These are phyloP conservation scores for Aspergillus uvarum DNA, from an alignment of 2,329 filamentous ascomycete species.

Conservation along the genomic window DNA sequence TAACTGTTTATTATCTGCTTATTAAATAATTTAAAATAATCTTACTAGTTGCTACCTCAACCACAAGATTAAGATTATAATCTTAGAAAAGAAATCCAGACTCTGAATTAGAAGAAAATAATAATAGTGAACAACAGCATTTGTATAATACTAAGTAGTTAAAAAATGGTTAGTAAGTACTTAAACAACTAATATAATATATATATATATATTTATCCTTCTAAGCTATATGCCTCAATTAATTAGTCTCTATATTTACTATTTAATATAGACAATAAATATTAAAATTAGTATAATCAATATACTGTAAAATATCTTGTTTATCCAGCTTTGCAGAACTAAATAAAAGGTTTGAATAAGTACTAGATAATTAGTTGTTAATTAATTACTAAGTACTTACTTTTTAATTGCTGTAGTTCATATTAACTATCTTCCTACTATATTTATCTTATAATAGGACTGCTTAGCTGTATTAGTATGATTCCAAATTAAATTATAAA, in stretches of 20 bases:
- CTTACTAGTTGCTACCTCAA: too few relatives aligned
- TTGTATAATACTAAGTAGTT: conserved; percentile 1
- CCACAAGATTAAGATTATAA: not conserved
- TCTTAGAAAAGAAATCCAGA: not conserved
- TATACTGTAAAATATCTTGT: conserved; percentile 7
- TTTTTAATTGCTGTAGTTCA: conserved; percentile 2
- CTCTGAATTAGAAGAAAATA: conserved; percentile 4
- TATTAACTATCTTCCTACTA: conserved; percentile 7
- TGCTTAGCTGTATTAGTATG: conserved; percentile 4
- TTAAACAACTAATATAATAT: not conserved
- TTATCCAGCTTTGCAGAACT: conserved; percentile 15
- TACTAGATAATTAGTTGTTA: conserved; percentile 4
- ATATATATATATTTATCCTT: conserved; percentile 9
- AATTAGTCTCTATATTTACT: conserved; percentile 7
- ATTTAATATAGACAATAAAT: conserved; percentile 7
- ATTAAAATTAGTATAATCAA: conserved; percentile 6
- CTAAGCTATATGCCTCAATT: conserved; percentile 1
- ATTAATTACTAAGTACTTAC: conserved; percentile 1
- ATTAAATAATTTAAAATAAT: too few relatives aligned
- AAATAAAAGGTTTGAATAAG: too few relatives aligned
- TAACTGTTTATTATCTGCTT: too few relatives aligned
- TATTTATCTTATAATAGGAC: conserved; percentile 1
- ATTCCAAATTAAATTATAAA: conserved; percentile 6
- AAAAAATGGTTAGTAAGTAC: not conserved
- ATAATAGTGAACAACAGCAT: not conserved